These are phyloP conservation scores for Penicillium sumatraense DNA, from an alignment of 2,329 filamentous ascomycete species.

Conservation along the genomic window DNA sequence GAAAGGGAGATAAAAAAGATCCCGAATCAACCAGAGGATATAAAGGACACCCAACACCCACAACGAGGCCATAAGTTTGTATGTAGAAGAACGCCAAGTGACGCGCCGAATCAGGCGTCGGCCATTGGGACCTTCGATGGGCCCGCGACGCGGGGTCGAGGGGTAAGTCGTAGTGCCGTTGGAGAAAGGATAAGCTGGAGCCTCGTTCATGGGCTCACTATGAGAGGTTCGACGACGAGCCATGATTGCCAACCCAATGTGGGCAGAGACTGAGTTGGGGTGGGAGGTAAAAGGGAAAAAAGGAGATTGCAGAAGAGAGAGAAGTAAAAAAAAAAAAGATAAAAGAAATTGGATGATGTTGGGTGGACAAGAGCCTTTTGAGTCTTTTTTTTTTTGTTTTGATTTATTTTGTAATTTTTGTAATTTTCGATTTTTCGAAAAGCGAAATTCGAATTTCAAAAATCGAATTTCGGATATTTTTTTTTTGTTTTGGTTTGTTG, in stretches of 20 bases:
- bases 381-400: background rate
- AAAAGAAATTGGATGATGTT: background rate
- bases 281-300: constrained; percentile 10
- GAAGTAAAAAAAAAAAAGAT: background rate
- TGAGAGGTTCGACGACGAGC: constrained; percentile 44
- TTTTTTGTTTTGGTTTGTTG: background rate
- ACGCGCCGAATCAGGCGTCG: constrained; percentile 45
- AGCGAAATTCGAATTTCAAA: too few species aligned
- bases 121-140: constrained; percentile 47
- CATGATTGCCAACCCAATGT: constrained; percentile 26
- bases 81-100: constrained; percentile 49
- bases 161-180: constrained; percentile 23
- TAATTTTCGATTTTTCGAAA: too few species aligned
- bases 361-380: background rate
- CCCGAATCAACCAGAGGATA: constrained; percentile 46
- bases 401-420: background rate
- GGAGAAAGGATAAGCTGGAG: constrained; percentile 40
- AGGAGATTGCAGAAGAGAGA: too few species aligned
- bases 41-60: constrained; percentile 47
- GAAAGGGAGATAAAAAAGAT: constrained; percentile 44
- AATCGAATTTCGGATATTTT: too few species aligned
- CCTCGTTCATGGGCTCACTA: constrained; percentile 42
- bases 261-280: background rate
- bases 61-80: constrained; percentile 46
- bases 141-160: constrained; percentile 37